phyloP scores from a whole-genome alignment of 768 basidiomycete genomes.

The Leccinellum albellum region DNA sequence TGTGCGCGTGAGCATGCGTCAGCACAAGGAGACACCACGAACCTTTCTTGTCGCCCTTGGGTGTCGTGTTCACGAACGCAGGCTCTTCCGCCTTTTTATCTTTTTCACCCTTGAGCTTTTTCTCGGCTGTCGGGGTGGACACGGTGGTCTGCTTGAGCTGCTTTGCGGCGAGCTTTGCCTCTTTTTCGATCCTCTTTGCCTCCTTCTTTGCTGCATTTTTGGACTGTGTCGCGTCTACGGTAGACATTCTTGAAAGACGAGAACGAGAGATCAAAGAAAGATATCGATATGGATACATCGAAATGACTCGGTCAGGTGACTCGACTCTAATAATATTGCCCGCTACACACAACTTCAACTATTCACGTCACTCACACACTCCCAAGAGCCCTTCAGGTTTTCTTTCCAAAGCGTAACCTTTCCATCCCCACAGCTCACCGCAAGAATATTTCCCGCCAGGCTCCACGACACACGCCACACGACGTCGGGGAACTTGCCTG shows the following conservation, averaged over 20 bases:
- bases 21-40: constrained; percentile 2
- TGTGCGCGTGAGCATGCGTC: not conserved
- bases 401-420: constrained; percentile 99
- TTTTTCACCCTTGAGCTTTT: constrained; percentile 75
- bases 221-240: not conserved
- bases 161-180: constrained; percentile 74
- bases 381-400: constrained; percentile 91
- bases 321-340: too few species aligned
- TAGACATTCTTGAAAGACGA: not conserved
- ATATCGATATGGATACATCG: too few species aligned
- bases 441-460: constrained; percentile 90
- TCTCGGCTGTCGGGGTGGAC: constrained; percentile 45
- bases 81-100: constrained; percentile 65
- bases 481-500: constrained; percentile 91
- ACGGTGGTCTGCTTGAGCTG: constrained; percentile 37
- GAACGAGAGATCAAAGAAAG: too few species aligned
- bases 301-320: too few species aligned
- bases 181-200: constrained; percentile 76
- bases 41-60: constrained; percentile 94
- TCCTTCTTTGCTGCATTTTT: constrained; percentile 69
- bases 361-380: constrained; percentile 93
- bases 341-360: constrained; percentile 43
- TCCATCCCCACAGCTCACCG: constrained; percentile 96
- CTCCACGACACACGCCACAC: constrained; percentile 99
- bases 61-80: constrained; percentile 85